Base-by-base conservation (phyloP, 2,329 filamentous ascomycete genomes). In the Xylariaceae sp. region DNA sequence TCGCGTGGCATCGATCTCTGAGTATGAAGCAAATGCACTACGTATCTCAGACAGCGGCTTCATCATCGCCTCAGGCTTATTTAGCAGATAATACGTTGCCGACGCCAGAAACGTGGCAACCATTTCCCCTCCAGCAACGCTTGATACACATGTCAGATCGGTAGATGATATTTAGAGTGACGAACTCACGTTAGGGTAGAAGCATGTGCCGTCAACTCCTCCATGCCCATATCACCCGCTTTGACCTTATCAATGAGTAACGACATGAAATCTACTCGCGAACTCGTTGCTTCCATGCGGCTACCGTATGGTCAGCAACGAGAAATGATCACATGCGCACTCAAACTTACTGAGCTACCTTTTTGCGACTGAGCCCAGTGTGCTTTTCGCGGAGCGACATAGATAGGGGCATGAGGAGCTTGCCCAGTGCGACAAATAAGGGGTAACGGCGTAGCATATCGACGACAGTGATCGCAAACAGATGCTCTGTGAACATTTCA, bases 61-160 rank as follows among this genome's bases (percentile, higher is more conserved):
- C 0, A 45, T 21, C 4, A 58, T 47, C 16, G 44, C 51, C 2
- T 40, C 25, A 1, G 64, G 61, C 43, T 60, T 58, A 4, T 56
- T 55, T 23, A 55, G 44, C 6, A 69, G 55, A 44, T 62, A 62
- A 45, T 58, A 67, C 10, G 63, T 57, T 5, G 60, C 49, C 3
- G 57, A 59, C 2, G 64, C 43, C 12, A 63, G 12, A 63, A 68
- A 66, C 4, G 68, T 74, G 2, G 71, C 70, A 4, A 71, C 73
- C 0, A 74, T 77, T 48, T 76, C 73, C 22, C 69, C 71, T 8
- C 73, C 72, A 2, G 70, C 73, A 23, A 73, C 68, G 20, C 51
- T 56, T n/a, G n/a, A n/a, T n/a, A n/a, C n/a, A n/a, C n/a, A n/a
- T n/a, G n/a, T n/a, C n/a, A n/a, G n/a, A n/a, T n/a, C n/a, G n/a